Percentiles rank a stretch among this genome's conserved stretches.
Evolutionary conservation across 2,329 filamentous ascomycete genomes (phyloP).

Genomic region (Colletotrichum aenigma): DNA sequence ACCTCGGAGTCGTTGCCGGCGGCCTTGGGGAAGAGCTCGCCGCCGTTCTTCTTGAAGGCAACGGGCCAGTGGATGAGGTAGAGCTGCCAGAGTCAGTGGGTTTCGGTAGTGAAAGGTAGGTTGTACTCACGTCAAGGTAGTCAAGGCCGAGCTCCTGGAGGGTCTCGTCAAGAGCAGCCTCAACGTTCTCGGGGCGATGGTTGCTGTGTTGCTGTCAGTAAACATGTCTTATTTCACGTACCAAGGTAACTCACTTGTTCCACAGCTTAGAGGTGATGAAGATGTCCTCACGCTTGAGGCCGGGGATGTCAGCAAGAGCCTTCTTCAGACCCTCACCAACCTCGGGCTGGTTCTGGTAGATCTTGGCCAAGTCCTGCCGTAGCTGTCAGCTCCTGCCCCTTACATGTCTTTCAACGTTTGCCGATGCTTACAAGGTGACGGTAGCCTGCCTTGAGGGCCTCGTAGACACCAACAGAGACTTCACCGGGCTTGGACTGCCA

Average conservation of each 20-base stretch:
- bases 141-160: slow-evolving; percentile 60
- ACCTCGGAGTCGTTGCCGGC: slow-evolving; percentile 36
- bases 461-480: slow-evolving; percentile 67
- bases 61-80: slow-evolving; percentile 71
- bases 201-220: slow-evolving; percentile 37
- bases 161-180: slow-evolving; percentile 58
- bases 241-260: slow-evolving; percentile 46
- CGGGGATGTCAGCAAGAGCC: slow-evolving; percentile 49
- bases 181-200: slow-evolving; percentile 65
- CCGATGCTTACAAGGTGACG: slow-evolving; percentile 53
- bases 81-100: slow-evolving; percentile 35
- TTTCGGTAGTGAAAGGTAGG: too few relatives aligned
- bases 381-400: background rate
- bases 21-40: slow-evolving; percentile 49
- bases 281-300: slow-evolving; percentile 61
- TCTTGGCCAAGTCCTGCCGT: slow-evolving; percentile 43
- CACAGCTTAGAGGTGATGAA: slow-evolving; percentile 72
- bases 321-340: slow-evolving; percentile 60
- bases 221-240: too few relatives aligned
- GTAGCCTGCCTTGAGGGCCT: slow-evolving; percentile 67
- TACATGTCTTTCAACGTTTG: fast-evolving
- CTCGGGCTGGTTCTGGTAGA: slow-evolving; percentile 69
- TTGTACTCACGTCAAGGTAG: slow-evolving; percentile 57
- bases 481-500: slow-evolving; percentile 72
- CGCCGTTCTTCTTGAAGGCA: slow-evolving; percentile 40